phyloP scores from a whole-genome alignment of 352 stramenopile genomes.

The Pythium guiyangense region DNA sequence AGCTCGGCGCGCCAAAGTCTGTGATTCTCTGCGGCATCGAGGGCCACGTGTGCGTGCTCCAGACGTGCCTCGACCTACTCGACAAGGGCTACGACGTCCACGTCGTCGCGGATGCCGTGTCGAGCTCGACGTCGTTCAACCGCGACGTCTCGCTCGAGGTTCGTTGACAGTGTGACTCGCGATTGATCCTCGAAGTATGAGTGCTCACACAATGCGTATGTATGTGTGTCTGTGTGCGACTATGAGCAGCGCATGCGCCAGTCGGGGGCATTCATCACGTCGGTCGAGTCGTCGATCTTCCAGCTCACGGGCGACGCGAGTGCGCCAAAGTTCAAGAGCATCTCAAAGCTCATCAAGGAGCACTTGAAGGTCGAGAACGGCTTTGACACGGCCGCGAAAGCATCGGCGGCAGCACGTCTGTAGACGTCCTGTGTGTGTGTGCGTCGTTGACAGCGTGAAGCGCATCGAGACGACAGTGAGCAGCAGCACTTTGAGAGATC shows the following conservation, averaged over 20 bases:
- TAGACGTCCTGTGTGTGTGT: neutral
- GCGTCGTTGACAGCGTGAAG: neutral
- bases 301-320: conserved; percentile 91
- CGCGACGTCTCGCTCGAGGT: conserved; percentile 89
- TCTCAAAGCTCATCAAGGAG: conserved; percentile 94
- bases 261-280: conserved; percentile 94
- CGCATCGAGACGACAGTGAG: neutral
- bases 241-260: conserved; percentile 83
- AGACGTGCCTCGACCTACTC: conserved; percentile 96
- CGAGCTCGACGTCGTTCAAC: conserved; percentile 85
- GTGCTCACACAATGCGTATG: neutral
- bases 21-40: conserved; percentile 98
- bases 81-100: conserved; percentile 96
- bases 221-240: neutral
- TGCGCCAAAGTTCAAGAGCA: conserved; percentile 91
- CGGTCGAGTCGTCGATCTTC: conserved; percentile 94
- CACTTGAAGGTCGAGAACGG: conserved; percentile 67
- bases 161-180: neutral
- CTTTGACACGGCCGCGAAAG: conserved; percentile 28
- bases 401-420: conserved; percentile 4
- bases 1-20: conserved; percentile 57
- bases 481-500: no score
- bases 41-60: conserved; percentile 92
- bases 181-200: neutral
- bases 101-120: conserved; percentile 95